These are phyloP conservation scores for Lipomyces oligophaga DNA, from an alignment of 805 yeast species.

Conservation along the genomic window DNA sequence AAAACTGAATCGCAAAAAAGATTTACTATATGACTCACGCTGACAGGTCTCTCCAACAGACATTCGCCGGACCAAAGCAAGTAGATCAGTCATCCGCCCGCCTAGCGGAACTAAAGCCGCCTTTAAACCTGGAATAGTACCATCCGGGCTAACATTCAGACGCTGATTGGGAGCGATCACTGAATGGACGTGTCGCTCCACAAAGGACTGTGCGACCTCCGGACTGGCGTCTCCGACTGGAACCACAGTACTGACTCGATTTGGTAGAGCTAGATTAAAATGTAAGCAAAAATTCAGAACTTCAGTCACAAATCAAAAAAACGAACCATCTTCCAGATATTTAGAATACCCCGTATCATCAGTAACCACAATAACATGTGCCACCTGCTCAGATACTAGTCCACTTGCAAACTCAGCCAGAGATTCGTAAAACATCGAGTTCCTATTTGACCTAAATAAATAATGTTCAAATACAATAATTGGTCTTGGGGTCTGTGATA, in stretches of 20 bases:
- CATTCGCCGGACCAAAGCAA: conserved; percentile 81
- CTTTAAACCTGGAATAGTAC: conserved; percentile 37
- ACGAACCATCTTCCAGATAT: conserved; percentile 47
- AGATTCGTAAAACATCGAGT: conserved; percentile 65
- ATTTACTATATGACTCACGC: too few species aligned
- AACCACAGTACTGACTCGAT: conserved; percentile 75
- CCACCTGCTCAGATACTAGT: conserved; percentile 69
- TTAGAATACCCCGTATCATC: conserved; percentile 77
- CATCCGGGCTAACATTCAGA: too few species aligned
- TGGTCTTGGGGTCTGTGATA: conserved; percentile 81
- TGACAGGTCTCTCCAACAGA: conserved; percentile 79
- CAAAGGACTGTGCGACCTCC: conserved; percentile 65
- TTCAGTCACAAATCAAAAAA: not conserved
- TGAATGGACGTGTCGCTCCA: conserved; percentile 42
- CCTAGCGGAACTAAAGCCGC: conserved; percentile 72
- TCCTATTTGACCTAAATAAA: conserved; percentile 53
- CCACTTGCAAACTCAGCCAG: conserved; percentile 87
- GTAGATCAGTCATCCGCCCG: conserved; percentile 91
- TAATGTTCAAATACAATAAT: conserved; percentile 79
- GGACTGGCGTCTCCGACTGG: conserved; percentile 77
- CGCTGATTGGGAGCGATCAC: conserved; percentile 34
- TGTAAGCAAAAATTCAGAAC: not conserved
- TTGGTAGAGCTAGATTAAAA: conserved; percentile 57
- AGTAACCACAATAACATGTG: conserved; percentile 85
- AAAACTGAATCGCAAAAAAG: not conserved